phyloP scores from a whole-genome alignment of 495 filamentous ascomycete genomes.

The Aspergillus wentii region DNA sequence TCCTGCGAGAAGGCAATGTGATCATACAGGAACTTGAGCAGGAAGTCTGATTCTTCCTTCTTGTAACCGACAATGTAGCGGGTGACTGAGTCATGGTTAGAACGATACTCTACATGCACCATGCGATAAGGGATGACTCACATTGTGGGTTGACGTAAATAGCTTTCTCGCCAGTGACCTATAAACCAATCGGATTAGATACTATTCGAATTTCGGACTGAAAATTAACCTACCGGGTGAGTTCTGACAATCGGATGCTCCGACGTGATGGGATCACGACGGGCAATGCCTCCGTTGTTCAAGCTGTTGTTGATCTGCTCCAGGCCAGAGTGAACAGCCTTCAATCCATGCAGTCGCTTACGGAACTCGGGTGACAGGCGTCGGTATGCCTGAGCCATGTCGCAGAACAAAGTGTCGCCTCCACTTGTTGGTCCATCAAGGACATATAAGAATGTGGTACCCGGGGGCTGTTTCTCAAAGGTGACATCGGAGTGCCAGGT shows the following conservation, averaged over 20 bases:
- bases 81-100: constrained; percentile 37
- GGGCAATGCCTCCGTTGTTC: constrained; percentile 45
- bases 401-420: constrained; percentile 61
- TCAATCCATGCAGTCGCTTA: constrained; percentile 53
- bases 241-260: constrained; percentile 59
- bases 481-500: constrained; percentile 65
- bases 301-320: constrained; percentile 48
- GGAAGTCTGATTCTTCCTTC: constrained; percentile 60
- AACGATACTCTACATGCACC: neutral
- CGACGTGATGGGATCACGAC: constrained; percentile 48
- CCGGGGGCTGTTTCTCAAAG: constrained; percentile 61
- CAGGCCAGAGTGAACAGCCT: constrained; percentile 53
- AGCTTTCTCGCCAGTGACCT: constrained; percentile 65
- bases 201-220: too few relatives aligned
- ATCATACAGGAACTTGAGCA: constrained; percentile 63
- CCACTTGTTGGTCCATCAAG: constrained; percentile 57
- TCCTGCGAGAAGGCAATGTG: constrained; percentile 57
- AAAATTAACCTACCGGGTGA: constrained; percentile 52
- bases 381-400: constrained; percentile 53
- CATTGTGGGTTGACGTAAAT: constrained; percentile 84
- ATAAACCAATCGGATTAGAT: too few relatives aligned
- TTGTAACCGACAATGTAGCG: constrained; percentile 60
- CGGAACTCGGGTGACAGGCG: constrained; percentile 53
- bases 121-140: constrained; percentile 35
- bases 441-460: constrained; percentile 60